A percentile compares a stretch with the other conserved stretches of the same genome.
Conservation (phyloP, 257 asterid genomes). For the Nicotiana tomentosiformis region DNA sequence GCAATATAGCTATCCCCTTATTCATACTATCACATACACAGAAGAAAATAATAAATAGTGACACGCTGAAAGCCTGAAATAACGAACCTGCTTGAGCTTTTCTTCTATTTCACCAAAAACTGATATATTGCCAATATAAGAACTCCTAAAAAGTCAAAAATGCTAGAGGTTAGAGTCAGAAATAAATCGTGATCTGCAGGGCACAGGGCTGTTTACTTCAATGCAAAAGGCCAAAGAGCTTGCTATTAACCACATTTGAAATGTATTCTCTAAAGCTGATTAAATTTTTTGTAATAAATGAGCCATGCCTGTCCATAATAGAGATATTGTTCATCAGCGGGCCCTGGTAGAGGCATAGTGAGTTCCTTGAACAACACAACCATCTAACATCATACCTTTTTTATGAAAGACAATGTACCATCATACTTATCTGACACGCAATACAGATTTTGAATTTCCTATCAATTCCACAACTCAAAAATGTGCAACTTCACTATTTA, state of each 20-base stretch:
- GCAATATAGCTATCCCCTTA: not conserved
- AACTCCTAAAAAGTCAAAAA: conserved; percentile 47
- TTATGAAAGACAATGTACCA: not conserved
- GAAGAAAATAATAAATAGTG: not conserved
- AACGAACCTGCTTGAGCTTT: conserved; percentile 75
- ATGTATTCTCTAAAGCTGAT: not conserved
- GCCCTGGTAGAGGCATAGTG: not conserved
- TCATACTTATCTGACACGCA: not conserved
- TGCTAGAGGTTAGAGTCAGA: conserved; percentile 14
- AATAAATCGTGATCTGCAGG: conserved; percentile 5
- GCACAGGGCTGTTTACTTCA: conserved; percentile 1
- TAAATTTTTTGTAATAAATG: not conserved
- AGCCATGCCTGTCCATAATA: not conserved
- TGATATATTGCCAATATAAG: conserved; percentile 70
- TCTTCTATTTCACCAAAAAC: conserved; percentile 66
- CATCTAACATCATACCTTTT: not conserved
- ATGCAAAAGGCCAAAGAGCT: not conserved
- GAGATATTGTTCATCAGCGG: not conserved
- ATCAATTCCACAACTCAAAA: not conserved
- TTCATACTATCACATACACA: not conserved
- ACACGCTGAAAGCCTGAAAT: conserved; percentile 5
- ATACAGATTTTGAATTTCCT: not conserved
- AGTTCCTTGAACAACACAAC: not conserved
- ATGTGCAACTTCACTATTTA: not conserved
- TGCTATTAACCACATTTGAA: not conserved